Evolutionary conservation across 2,329 filamentous ascomycete species (phyloP), one percentile per base, ranked within the genome.

Genomic region (Fusarium stilboides): DNA sequence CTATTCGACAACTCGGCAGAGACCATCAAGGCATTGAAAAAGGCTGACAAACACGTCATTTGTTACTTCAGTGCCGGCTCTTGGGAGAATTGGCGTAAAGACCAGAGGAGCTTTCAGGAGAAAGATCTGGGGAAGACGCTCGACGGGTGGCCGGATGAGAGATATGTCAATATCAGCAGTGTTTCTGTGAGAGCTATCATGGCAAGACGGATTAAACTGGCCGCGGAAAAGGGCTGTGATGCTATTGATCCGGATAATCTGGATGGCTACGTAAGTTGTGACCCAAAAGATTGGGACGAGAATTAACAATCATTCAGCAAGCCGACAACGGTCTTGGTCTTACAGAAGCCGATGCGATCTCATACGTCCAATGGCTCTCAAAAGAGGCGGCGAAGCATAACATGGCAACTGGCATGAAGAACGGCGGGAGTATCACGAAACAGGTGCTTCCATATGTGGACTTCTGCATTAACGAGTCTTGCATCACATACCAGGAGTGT

Each of bases 1-100:
- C 77, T 91, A 40, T 91, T 86, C 74, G 88, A 91, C 72, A 88
- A 79, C 56, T 36, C 67, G 14, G 57, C 61, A 3, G 54, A 50
- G 8, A 77, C 75, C 0, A 63, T 73, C 89, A 83, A 89, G 58
- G 80, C 89, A 8, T 87, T 90, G 76, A 81, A 85, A 57, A 87
- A 86, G 43, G 76, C 80, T 3, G 85, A 84, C 6, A 87, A 87
- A 70, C 88, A 86, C 56, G 86, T 92, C 42, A 89, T 93, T 54
- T 93, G 91, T 80, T 93, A 94, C 78, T 93, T 93, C 79, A 91
- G 88, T 40, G 90, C 89, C 0, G 91, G 91, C 0, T 89, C 87
- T 1, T 92, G 85, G 69, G 91, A 93, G 77, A 76, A 87, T 36
- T 87, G 85, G 80, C 84, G 91, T 2, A 77, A 82, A 1, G 91